A percentile compares a stretch with the other conserved stretches of the same genome.
These are phyloP conservation scores for Voacanga thouarsii DNA, from an alignment of 257 asterid genomes.

Conservation along the genomic window DNA sequence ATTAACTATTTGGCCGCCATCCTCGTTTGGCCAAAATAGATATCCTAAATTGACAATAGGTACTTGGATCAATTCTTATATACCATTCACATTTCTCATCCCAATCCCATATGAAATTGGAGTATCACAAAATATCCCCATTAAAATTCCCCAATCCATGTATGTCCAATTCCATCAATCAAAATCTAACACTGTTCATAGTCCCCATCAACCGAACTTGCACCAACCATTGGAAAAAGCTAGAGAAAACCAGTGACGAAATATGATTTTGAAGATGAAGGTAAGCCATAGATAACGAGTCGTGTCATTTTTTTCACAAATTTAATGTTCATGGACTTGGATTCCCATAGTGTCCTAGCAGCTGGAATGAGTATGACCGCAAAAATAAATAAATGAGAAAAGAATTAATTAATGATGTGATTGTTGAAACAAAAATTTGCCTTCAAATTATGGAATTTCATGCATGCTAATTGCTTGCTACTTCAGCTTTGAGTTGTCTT, in stretches of 20 bases:
- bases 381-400: background rate
- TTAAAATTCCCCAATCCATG: background rate
- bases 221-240: conserved; percentile 25
- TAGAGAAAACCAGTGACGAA: background rate
- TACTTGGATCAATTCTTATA: no score
- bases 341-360: background rate
- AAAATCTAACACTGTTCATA: background rate
- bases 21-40: no score
- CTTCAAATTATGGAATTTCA: background rate
- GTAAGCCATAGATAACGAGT: background rate
- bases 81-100: no score
- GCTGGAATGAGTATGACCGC: conserved; percentile 10
- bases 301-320: background rate
- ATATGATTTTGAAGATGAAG: conserved; percentile 3
- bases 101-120: no score
- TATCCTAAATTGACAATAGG: no score
- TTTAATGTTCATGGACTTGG: background rate
- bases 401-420: background rate
- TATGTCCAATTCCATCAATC: background rate
- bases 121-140: background rate
- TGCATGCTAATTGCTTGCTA: background rate
- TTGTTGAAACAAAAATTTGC: background rate
- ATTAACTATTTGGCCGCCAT: no score
- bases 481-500: no score
- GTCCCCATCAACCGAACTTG: conserved; percentile 22